phyloP scores from a whole-genome alignment of 306 rosid species.

The Vicia sativa region DNA sequence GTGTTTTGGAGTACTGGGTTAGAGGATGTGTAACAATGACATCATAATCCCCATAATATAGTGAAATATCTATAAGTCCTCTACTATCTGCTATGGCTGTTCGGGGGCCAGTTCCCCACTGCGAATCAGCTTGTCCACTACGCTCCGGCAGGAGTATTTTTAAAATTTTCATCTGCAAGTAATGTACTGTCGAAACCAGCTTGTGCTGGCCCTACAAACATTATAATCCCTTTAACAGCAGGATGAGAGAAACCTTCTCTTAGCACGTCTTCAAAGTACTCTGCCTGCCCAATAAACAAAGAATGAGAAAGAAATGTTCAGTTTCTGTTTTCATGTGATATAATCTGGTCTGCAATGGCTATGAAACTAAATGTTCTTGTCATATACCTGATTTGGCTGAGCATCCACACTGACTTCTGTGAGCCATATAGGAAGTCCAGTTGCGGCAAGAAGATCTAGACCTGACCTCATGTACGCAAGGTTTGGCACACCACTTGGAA shows the following conservation, averaged over 20 bases:
- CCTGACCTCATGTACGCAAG: conserved; percentile 68
- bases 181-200: conserved; percentile 61
- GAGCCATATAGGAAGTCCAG: conserved; percentile 70
- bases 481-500: conserved; percentile 54
- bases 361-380: not conserved
- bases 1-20: conserved; percentile 43
- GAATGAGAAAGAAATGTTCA: not conserved
- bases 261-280: conserved; percentile 65
- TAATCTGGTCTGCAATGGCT: not conserved
- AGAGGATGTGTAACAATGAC: conserved; percentile 56
- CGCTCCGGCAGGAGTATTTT: conserved; percentile 66
- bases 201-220: conserved; percentile 64
- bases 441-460: conserved; percentile 54
- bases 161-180: conserved; percentile 58
- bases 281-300: conserved; percentile 48
- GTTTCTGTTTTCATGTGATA: conserved; percentile 14
- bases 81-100: conserved; percentile 49
- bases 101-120: conserved; percentile 57
- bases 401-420: conserved; percentile 57
- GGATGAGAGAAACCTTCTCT: conserved; percentile 76
- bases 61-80: conserved; percentile 54
- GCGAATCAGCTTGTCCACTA: conserved; percentile 66
- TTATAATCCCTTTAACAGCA: conserved; percentile 76
- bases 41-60: conserved; percentile 78
- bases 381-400: conserved; percentile 56